These are phyloP conservation scores for Avicennia marina DNA, from an alignment of 257 asterid species.

Conservation along the genomic window DNA sequence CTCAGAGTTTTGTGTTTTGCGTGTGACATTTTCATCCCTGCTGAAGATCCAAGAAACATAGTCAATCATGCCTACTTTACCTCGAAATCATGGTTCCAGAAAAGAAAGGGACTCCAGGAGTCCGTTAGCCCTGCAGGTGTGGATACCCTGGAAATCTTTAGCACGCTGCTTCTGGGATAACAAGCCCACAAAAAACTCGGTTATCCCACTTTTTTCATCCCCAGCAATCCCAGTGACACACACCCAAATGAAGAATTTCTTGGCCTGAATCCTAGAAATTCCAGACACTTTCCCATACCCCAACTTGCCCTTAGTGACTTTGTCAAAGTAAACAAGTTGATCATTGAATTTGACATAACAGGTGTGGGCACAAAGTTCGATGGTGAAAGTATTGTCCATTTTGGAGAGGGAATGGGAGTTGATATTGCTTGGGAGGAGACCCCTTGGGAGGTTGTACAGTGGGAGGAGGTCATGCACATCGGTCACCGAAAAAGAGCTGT, in stretches of 20 bases:
- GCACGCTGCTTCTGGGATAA: slow-evolving; percentile 50
- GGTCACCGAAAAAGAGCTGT: slow-evolving; percentile 16
- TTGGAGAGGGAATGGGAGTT: slow-evolving; percentile 35
- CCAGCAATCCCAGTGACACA: slow-evolving; percentile 56
- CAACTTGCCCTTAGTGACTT: slow-evolving; percentile 47
- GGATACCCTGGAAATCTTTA: slow-evolving; percentile 42
- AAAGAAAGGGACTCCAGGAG: slow-evolving; percentile 16
- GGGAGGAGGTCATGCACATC: slow-evolving; percentile 48
- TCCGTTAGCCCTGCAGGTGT: slow-evolving; percentile 38
- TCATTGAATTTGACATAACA: slow-evolving; percentile 57
- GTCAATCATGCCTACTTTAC: too few relatives aligned
- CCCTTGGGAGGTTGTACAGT: slow-evolving; percentile 42
- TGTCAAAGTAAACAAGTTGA: slow-evolving; percentile 54
- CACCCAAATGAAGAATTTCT: slow-evolving; percentile 59
- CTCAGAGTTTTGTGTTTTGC: too few relatives aligned
- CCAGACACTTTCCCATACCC: slow-evolving; percentile 45
- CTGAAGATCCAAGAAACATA: too few relatives aligned
- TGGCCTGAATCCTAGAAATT: slow-evolving; percentile 71
- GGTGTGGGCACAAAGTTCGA: slow-evolving; percentile 34
- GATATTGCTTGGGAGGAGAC: slow-evolving; percentile 36
- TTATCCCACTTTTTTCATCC: slow-evolving; percentile 28
- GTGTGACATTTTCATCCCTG: too few relatives aligned
- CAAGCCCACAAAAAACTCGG: slow-evolving; percentile 59
- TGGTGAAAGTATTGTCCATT: slow-evolving; percentile 36
- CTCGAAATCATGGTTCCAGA: slow-evolving; percentile 34